Evolutionary conservation across 495 filamentous ascomycete species (phyloP), one percentile per base, ranked within the genome.

Genomic region (Chaetomium tenue): DNA sequence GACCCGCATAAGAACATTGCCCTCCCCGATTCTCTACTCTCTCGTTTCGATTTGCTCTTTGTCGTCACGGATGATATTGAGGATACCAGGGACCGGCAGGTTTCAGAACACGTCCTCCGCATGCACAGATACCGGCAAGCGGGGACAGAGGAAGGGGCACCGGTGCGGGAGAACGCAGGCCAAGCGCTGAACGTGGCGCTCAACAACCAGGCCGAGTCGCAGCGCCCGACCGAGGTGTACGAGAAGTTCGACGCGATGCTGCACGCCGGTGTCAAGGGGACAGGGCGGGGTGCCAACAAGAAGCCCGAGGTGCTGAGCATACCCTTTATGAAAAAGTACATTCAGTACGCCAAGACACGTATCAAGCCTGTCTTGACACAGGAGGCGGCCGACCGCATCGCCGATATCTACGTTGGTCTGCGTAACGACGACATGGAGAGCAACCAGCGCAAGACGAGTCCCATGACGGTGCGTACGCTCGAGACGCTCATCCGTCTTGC

Each of bases 321-420:
- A 63, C 92, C 93, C 0, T 99, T 99, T 79, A 92, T 99, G 78
- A 98, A 98, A 82, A 99, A 99, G 77, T 99, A 97, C 75, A 92
- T 99, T 64, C 94, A 99, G 74, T 99, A 99, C 75, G 93, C 95
- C 68, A 98, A 98, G 78, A 88, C 87, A 30, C 81, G 94, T 73
- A 84, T 97, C 70, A 93, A 92, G 85, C 94, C 94, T 5, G 81
- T 95, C 26, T 78, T 99, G 61, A 97, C 95, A 18, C 93, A 93
- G 72, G 92, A 91, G 30, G 94, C 95, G 12, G 90, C 92, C 46
- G 90, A 97, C 69, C 90, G 95, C 68, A 95, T 98, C 71, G 87
- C 93, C 56, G 83, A 89, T 18, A 90, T 92, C n/a, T 99, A 97
- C 76, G 93, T 93, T 28, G 89, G 90, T 23, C 85, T 99, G 11